A percentile compares a stretch with the other conserved stretches of the same genome.
These are phyloP conservation scores for Magnusiomyces ingens DNA, from an alignment of 1,139 yeast species.

Conservation along the genomic window DNA sequence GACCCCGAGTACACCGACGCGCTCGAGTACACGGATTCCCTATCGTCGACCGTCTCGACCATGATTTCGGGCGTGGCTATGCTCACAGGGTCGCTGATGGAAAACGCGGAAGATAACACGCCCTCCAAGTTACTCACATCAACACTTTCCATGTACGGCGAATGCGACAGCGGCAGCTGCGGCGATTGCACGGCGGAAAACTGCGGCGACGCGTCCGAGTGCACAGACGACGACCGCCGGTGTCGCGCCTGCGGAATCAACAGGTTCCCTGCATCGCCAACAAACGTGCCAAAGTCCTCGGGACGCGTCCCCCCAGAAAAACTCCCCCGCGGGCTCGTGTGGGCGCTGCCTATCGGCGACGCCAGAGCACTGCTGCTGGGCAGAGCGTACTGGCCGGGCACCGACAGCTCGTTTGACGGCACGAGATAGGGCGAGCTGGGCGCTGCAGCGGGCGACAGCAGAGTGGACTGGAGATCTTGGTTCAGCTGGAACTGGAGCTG, in stretches of 20 bases:
- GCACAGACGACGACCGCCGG: not conserved
- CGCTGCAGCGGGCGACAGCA: too few species aligned
- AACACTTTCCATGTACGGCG: not conserved
- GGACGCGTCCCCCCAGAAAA: not conserved
- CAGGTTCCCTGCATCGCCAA: not conserved
- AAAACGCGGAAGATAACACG: too few species aligned
- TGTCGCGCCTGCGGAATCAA: not conserved
- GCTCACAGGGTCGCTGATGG: too few species aligned
- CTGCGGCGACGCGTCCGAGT: not conserved
- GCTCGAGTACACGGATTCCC: not conserved
- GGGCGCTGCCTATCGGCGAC: too few species aligned
- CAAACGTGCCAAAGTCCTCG: too few species aligned
- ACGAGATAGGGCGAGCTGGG: too few species aligned
- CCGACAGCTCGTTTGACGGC: not conserved
- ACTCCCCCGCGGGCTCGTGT: not conserved
- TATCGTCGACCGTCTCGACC: conserved; percentile 12
- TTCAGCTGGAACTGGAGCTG: conserved; percentile 16
- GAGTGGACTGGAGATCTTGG: conserved; percentile 1
- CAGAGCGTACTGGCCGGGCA: conserved; percentile 6
- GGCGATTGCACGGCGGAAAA: not conserved
- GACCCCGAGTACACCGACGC: conserved; percentile 3
- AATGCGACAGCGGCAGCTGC: not conserved
- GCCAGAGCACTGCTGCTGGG: not conserved
- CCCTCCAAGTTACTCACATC: not conserved
- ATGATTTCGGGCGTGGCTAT: conserved; percentile 15